These are phyloP conservation scores for Selaginella moellendorffii DNA, from an alignment of 75 land plant species.

Conservation along the genomic window DNA sequence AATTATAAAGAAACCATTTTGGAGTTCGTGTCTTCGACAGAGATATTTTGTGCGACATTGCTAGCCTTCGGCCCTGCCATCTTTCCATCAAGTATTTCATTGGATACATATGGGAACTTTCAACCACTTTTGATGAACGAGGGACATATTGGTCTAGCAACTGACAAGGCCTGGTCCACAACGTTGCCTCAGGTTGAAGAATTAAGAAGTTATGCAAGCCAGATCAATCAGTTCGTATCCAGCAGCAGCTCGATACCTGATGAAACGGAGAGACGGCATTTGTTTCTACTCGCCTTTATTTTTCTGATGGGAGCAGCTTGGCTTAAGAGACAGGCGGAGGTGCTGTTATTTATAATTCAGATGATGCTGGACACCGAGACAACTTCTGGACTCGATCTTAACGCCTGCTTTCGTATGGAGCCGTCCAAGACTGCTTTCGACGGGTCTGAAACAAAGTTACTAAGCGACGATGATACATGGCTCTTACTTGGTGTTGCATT, in stretches of 20 bases:
- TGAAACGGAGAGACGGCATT: not conserved
- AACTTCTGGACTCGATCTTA: no score
- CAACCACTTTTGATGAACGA: no score
- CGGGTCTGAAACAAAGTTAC: no score
- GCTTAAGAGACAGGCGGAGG: not conserved
- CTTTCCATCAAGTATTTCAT: not conserved
- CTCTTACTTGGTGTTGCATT: slow-evolving; percentile 38
- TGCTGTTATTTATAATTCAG: not conserved
- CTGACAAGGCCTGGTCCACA: no score
- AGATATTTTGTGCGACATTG: not conserved
- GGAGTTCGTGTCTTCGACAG: not conserved
- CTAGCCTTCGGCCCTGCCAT: not conserved
- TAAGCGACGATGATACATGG: slow-evolving; percentile 64
- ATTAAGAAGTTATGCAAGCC: not conserved
- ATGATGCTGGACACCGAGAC: no score
- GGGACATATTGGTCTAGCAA: no score
- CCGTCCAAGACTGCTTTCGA: not conserved
- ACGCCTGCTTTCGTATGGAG: not conserved
- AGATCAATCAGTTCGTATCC: not conserved
- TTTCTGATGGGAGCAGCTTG: not conserved
- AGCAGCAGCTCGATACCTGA: not conserved
- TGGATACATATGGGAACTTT: no score
- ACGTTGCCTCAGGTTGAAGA: no score
- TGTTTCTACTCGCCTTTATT: not conserved
- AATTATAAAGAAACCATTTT: not conserved